Evolutionary conservation across 2,329 filamentous ascomycete species (phyloP).

Genomic region (Ustulina deusta): DNA sequence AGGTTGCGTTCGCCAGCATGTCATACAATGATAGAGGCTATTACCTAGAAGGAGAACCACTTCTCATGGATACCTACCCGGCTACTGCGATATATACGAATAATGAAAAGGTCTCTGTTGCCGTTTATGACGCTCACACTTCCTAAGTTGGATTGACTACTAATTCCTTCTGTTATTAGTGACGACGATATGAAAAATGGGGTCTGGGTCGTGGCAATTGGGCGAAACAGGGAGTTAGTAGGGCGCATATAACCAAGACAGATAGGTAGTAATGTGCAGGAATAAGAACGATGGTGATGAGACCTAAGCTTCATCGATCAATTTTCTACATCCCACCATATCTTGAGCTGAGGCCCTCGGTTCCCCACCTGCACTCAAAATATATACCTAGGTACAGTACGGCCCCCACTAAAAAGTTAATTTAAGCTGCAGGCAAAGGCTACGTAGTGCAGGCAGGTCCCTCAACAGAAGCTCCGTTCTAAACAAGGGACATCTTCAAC

Average conservation of each 20-base stretch:
- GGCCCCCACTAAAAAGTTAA: slow-evolving; percentile 27
- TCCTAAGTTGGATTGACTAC: neutral
- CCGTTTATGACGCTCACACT: slow-evolving; percentile 1
- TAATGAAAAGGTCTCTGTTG: slow-evolving; percentile 17
- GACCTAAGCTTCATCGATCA: neutral
- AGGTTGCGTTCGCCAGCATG: slow-evolving; percentile 39
- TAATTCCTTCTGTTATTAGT: neutral
- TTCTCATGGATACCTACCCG: slow-evolving; percentile 23
- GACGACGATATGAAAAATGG: neutral
- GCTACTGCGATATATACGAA: slow-evolving; percentile 24
- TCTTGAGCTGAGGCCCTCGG: neutral
- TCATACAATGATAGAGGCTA: slow-evolving; percentile 27
- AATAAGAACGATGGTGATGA: neutral
- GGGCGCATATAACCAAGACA: neutral
- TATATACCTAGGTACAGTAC: neutral
- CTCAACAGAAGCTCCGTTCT: slow-evolving; percentile 5
- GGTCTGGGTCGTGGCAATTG: no score
- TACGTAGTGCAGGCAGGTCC: neutral
- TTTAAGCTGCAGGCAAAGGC: slow-evolving; percentile 10
- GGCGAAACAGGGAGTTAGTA: neutral
- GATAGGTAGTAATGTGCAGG: neutral
- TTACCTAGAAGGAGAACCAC: slow-evolving; percentile 32
- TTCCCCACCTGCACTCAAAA: neutral
- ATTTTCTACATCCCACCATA: neutral
- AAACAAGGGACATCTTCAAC: neutral